Evolutionary conservation across 306 rosid species (phyloP).

Genomic region (Vigna nakashimae): DNA sequence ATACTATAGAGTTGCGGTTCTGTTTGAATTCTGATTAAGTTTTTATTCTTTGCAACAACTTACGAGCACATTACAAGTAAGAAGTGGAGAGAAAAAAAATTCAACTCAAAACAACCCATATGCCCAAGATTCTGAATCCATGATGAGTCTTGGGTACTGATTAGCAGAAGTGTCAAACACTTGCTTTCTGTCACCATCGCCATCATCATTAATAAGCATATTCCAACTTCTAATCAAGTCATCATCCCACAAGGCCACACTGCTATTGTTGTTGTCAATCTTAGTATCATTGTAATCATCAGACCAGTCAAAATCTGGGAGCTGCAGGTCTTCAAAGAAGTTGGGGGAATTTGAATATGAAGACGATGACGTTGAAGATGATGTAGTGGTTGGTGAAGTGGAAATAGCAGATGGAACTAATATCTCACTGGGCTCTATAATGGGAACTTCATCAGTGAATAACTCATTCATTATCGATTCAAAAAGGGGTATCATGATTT

Average conservation of each 20-base stretch:
- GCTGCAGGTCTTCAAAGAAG: conserved; percentile 58
- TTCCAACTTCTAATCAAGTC: conserved; percentile 69
- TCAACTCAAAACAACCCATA: conserved; percentile 51
- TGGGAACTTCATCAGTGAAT: conserved; percentile 73
- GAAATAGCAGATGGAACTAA: conserved; percentile 48
- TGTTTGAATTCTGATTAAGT: conserved; percentile 35
- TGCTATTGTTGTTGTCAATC: conserved; percentile 33
- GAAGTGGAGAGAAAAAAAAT: not conserved
- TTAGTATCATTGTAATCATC: conserved; percentile 25
- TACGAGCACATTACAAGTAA: conserved; percentile 52
- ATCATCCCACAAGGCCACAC: conserved; percentile 62
- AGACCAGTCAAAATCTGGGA: conserved; percentile 70
- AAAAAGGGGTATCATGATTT: conserved; percentile 42
- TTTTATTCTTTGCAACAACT: conserved; percentile 45
- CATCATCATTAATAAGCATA: conserved; percentile 47
- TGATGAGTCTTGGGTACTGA: conserved; percentile 53
- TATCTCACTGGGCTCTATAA: conserved; percentile 55
- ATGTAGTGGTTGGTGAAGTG: conserved; percentile 50
- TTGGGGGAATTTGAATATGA: conserved; percentile 55
- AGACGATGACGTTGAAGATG: conserved; percentile 42
- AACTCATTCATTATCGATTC: conserved; percentile 55
- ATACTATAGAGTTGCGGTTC: conserved; percentile 38
- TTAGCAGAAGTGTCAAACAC: conserved; percentile 45
- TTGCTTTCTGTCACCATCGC: conserved; percentile 50
- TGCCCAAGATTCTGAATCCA: conserved; percentile 65